phyloP scores from a whole-genome alignment of 345 rosid genomes.

The Crucihimalaya himalaica region DNA sequence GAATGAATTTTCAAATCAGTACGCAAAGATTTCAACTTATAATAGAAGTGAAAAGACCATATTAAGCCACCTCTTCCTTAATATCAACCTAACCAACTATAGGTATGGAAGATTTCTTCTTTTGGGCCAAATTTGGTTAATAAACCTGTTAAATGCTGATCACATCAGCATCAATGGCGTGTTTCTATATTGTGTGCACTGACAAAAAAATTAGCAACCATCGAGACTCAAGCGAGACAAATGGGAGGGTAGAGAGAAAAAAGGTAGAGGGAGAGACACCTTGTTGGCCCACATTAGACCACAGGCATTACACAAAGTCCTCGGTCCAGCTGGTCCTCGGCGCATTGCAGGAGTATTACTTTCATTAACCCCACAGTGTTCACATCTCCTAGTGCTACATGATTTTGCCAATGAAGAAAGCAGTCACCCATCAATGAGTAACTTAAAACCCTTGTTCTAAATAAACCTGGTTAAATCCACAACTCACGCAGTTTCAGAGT shows the following conservation, averaged over 20 bases:
- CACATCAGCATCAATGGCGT: background rate
- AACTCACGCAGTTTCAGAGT: background rate
- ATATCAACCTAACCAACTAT: background rate
- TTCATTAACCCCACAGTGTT: background rate
- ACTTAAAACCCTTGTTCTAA: background rate
- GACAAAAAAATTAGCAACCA: background rate
- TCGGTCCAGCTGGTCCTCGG: background rate
- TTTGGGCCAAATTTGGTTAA: background rate
- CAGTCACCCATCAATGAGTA: background rate
- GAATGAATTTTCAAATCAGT: background rate
- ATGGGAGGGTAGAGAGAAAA: background rate
- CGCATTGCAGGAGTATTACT: constrained; percentile 3
- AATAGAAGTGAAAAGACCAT: background rate
- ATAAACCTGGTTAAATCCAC: background rate
- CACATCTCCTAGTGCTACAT: background rate
- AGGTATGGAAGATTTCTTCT: background rate
- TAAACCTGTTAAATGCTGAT: background rate
- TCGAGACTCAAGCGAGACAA: background rate
- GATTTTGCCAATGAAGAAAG: background rate
- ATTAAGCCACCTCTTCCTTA: background rate
- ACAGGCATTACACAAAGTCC: constrained; percentile 9
- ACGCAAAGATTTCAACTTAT: background rate
- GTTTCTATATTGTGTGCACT: background rate
- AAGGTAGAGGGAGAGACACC: background rate
- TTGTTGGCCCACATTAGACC: constrained; percentile 1